Base-by-base conservation (phyloP, 2,329 filamentous ascomycete species). In the Alternaria triticimaculans region DNA sequence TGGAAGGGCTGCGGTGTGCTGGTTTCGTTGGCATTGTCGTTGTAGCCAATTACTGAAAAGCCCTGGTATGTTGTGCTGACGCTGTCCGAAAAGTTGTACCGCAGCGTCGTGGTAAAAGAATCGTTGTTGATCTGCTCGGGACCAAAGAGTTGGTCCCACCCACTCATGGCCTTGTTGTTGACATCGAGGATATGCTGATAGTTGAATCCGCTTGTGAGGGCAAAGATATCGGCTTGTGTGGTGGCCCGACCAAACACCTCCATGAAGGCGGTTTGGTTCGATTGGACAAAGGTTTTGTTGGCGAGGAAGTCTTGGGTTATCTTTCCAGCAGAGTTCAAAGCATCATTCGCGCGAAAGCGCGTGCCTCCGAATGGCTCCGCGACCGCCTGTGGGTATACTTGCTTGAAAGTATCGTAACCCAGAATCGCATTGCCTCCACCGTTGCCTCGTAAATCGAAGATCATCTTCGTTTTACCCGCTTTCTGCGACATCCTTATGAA, bases 371-470 rank as follows among this genome's bases (percentile, higher is more conserved):
- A 85, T 4, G 82, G 81, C 6, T 78, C 73, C 55, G 76, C 70
- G 1, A 76, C 72, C 6, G 76, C 68, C 1, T 73, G 68, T 6
- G 86, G 87, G 74, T 87, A 87, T 48, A 88, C 81, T 68, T 87
- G 84, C 33, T 82, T 82, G 72, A 89, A 89, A 1, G 78, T 72
- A 58, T 83, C 81, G 63, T 80, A 81, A 55, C 77, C 81, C 6
- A 81, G 74, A 25, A 78, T 74, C 14, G 78, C 76, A 21, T 74
- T 76, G 37, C 90, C 89, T 43, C 89, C 90, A 0, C 81, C 82
- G 66, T 92, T 92, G 3, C 81, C 83, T 5, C 86, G 84, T 7
- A 92, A 72, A 66, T 92, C 90, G 62, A 92, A 86, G 28, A 92
- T 82, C 6, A 92, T 80, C 73, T 87, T 89, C n/a, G 81, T 86